These are phyloP conservation scores for Xylaria palmicola DNA, from an alignment of 495 filamentous ascomycete species.

Conservation along the genomic window DNA sequence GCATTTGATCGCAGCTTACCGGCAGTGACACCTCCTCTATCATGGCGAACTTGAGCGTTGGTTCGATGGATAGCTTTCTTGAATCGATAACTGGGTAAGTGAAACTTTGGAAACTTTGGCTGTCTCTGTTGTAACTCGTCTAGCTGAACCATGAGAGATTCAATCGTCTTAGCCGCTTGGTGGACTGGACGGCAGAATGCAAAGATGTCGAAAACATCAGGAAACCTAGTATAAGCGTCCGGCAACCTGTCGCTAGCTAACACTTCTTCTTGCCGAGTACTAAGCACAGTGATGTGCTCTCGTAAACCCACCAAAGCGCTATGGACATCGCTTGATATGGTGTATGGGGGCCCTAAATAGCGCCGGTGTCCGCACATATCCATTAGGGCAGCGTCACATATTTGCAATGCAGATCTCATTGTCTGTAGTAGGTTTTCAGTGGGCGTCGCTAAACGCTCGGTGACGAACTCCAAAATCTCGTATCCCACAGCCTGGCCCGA, in stretches of 20 bases:
- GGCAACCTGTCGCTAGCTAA: slow-evolving; percentile 31
- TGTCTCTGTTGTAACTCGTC: slow-evolving; percentile 42
- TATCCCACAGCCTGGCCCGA: slow-evolving; percentile 19
- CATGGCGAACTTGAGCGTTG: slow-evolving; percentile 57
- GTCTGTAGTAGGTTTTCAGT: slow-evolving; percentile 44
- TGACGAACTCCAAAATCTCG: slow-evolving; percentile 34
- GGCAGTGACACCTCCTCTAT: slow-evolving; percentile 54
- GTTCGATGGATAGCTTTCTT: slow-evolving; percentile 51
- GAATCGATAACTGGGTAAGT: slow-evolving; percentile 52
- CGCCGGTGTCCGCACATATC: slow-evolving; percentile 46
- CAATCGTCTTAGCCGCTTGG: slow-evolving; percentile 49
- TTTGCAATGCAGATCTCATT: slow-evolving; percentile 41
- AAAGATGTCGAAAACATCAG: slow-evolving; percentile 54
- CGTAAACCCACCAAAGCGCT: slow-evolving; percentile 34
- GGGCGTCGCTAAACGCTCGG: slow-evolving; percentile 44
- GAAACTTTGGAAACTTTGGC: slow-evolving; percentile 35
- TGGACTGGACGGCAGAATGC: slow-evolving; percentile 56
- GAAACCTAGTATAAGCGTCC: slow-evolving; percentile 31
- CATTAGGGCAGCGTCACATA: slow-evolving; percentile 50
- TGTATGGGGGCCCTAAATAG: slow-evolving; percentile 37
- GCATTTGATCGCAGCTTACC: slow-evolving; percentile 19
- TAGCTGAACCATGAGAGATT: slow-evolving; percentile 45
- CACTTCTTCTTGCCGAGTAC: slow-evolving; percentile 31
- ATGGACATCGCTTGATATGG: slow-evolving; percentile 34
- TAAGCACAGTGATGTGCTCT: slow-evolving; percentile 34